Evolutionary conservation across 352 stramenopile species (phyloP).

Genomic region (Phytophthora agathidicida): DNA sequence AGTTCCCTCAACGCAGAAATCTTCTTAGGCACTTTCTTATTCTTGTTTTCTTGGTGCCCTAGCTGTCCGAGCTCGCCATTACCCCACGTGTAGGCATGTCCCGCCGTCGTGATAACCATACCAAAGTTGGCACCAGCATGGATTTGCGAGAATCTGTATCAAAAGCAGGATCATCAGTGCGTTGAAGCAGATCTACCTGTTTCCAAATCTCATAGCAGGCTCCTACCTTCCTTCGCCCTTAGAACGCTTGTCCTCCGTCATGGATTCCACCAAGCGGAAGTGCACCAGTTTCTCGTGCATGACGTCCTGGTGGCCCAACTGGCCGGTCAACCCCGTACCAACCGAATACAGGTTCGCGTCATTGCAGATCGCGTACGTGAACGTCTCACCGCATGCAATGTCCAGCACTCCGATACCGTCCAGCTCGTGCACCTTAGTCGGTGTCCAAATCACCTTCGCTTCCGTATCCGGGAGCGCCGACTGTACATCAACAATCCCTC

Average conservation of each 20-base stretch:
- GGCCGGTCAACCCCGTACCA: conserved; percentile 60
- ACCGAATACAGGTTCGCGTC: conserved; percentile 80
- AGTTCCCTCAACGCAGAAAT: conserved; percentile 83
- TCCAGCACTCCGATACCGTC: conserved; percentile 66
- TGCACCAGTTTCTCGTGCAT: conserved; percentile 81
- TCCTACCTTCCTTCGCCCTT: conserved; percentile 72
- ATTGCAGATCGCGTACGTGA: conserved; percentile 66
- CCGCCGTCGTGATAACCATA: conserved; percentile 55
- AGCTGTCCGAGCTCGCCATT: conserved; percentile 80
- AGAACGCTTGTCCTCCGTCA: conserved; percentile 78
- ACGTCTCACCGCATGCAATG: conserved; percentile 70
- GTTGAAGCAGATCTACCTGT: background rate
- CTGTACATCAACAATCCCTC: conserved; percentile 28
- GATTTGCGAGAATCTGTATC: conserved; percentile 60
- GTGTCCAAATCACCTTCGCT: conserved; percentile 60
- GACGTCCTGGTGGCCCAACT: conserved; percentile 78
- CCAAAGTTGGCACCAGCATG: conserved; percentile 66
- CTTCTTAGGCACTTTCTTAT: conserved; percentile 87
- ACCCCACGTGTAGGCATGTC: conserved; percentile 83
- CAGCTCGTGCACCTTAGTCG: conserved; percentile 64
- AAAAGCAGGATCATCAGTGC: background rate
- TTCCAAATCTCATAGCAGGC: background rate
- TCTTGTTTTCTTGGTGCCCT: conserved; percentile 87
- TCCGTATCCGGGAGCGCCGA: conserved; percentile 54
- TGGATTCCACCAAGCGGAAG: conserved; percentile 77